A percentile compares a stretch with the other conserved stretches of the same genome.
These are phyloP conservation scores for Begonia fuchsioides DNA, from an alignment of 306 rosid species.

Conservation along the genomic window DNA sequence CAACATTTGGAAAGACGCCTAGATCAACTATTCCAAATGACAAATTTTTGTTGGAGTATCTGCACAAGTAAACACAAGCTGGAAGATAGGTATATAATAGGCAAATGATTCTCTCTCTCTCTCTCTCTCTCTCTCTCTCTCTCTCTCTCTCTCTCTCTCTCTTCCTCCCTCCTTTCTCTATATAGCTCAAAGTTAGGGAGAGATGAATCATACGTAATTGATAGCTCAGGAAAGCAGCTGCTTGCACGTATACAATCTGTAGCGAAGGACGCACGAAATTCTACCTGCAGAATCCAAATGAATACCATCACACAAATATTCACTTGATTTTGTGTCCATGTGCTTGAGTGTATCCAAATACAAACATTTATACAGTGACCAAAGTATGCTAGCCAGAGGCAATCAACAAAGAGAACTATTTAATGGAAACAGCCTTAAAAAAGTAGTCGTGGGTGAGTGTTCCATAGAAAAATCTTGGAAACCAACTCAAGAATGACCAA, in stretches of 20 bases:
- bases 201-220: slow-evolving; percentile 53
- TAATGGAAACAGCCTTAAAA: too few species aligned
- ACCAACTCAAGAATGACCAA: too few species aligned
- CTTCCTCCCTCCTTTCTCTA: too few species aligned
- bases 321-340: too few species aligned
- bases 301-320: neutral
- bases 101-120: neutral
- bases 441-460: too few species aligned
- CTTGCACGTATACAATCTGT: slow-evolving; percentile 63
- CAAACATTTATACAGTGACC: too few species aligned
- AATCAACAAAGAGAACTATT: too few species aligned
- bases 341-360: too few species aligned
- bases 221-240: slow-evolving; percentile 69
- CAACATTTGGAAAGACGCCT: slow-evolving; percentile 92
- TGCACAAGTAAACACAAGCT: slow-evolving; percentile 21
- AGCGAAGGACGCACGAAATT: slow-evolving; percentile 54
- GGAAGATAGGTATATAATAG: slow-evolving; percentile 4
- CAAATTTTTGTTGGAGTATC: slow-evolving; percentile 75
- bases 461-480: too few species aligned
- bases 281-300: slow-evolving; percentile 35
- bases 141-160: slow-evolving; percentile 2
- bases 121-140: neutral
- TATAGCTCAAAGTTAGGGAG: slow-evolving; percentile 4
- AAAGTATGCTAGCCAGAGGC: too few species aligned
- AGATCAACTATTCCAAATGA: slow-evolving; percentile 87